Evolutionary conservation across 192 early-diverging fungal species (phyloP).

Genomic region (Umbelopsis isabellina): DNA sequence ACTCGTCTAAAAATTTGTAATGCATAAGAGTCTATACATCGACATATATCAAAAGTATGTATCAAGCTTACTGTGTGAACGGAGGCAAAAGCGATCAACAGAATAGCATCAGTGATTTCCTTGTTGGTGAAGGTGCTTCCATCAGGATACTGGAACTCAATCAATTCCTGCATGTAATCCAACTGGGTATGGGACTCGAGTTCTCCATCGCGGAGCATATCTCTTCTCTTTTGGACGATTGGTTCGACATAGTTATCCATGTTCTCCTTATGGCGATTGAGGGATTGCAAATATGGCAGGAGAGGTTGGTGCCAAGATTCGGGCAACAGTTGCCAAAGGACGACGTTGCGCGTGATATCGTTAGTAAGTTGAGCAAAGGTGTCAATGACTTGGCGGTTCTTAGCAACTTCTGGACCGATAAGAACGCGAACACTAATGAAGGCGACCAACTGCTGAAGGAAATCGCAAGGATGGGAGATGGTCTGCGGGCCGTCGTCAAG

Average conservation of each 20-base stretch:
- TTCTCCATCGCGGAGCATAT: not conserved
- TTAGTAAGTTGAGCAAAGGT: constrained; percentile 32
- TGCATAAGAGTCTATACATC: not conserved
- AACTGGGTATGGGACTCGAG: not conserved
- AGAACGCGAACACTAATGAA: constrained; percentile 34
- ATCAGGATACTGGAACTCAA: constrained; percentile 23
- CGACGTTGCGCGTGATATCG: constrained; percentile 28
- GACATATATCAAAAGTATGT: not conserved
- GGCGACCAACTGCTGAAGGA: constrained; percentile 31
- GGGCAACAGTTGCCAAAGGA: constrained; percentile 24
- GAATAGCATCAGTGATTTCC: constrained; percentile 22
- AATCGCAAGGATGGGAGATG: not conserved
- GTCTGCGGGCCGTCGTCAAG: not conserved
- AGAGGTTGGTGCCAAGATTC: constrained; percentile 17
- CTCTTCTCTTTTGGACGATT: not conserved
- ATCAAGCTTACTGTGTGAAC: constrained; percentile 28
- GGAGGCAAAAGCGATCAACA: constrained; percentile 34
- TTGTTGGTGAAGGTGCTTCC: constrained; percentile 16
- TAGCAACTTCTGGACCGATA: constrained; percentile 26
- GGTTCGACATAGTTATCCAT: constrained; percentile 19
- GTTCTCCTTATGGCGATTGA: constrained; percentile 12
- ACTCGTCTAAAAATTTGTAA: not conserved
- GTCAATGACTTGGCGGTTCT: constrained; percentile 25
- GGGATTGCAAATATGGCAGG: constrained; percentile 21
- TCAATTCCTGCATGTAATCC: constrained; percentile 28